Conservation (phyloP, 2,329 filamentous ascomycete species). For the Pseudogymnoascus sp. region DNA sequence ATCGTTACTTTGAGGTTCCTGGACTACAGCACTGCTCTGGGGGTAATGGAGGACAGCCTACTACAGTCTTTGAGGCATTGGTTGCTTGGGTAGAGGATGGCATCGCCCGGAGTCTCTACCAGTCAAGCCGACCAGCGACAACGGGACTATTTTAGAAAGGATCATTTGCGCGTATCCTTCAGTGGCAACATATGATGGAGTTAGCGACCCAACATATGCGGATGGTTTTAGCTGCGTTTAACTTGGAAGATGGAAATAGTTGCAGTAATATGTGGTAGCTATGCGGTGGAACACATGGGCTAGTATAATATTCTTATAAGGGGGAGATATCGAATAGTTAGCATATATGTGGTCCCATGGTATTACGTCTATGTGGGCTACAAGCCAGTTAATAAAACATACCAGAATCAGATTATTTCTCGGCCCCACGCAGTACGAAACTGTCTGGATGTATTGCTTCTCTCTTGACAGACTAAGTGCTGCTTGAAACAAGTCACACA, state of each 20-base stretch:
- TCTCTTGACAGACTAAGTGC: neutral
- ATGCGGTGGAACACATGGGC: neutral
- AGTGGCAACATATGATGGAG: constrained; percentile 3
- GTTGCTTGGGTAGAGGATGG: constrained; percentile 29
- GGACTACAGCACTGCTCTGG: constrained; percentile 29
- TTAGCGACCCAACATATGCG: neutral
- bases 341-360: neutral
- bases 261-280: neutral
- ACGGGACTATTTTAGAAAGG: neutral
- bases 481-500: neutral
- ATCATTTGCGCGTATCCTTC: constrained; percentile 11
- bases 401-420: neutral
- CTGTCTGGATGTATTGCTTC: neutral
- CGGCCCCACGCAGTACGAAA: neutral
- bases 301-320: neutral
- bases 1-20: constrained; percentile 27
- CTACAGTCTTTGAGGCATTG: constrained; percentile 23
- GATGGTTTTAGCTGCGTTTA: constrained; percentile 1
- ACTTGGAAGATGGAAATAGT: neutral
- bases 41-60: constrained; percentile 24
- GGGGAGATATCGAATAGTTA: neutral
- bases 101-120: constrained; percentile 20
- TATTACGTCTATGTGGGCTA: neutral
- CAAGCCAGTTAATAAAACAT: neutral
- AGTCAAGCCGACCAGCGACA: neutral